A percentile compares a stretch with the other conserved stretches of the same genome.
Evolutionary conservation across 495 filamentous ascomycete species (phyloP).

Genomic region (Penicillium pancosmium): DNA sequence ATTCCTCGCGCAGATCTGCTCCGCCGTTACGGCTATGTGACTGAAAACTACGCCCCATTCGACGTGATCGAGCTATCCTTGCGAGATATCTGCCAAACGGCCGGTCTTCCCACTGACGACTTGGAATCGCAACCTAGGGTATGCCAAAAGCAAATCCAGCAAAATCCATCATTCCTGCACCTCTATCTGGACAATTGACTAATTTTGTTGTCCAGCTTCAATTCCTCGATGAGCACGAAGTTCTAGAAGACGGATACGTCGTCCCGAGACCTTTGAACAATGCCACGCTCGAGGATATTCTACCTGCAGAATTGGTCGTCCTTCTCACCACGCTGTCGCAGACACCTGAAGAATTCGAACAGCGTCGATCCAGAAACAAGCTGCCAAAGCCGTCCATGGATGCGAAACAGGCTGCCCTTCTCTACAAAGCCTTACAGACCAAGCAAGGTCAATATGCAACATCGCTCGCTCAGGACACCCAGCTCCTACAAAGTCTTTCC

Average conservation of each 20-base stretch:
- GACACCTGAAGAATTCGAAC: conserved; percentile 40
- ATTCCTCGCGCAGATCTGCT: conserved; percentile 81
- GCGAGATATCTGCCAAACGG: conserved; percentile 53
- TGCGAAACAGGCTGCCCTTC: conserved; percentile 30
- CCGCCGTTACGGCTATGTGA: conserved; percentile 87
- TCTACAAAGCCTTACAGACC: conserved; percentile 33
- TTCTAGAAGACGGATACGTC: conserved; percentile 60
- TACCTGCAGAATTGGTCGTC: conserved; percentile 52
- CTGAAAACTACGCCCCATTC: conserved; percentile 69
- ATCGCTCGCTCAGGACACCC: conserved; percentile 62
- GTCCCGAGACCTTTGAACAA: conserved; percentile 42
- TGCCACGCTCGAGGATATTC: conserved; percentile 39
- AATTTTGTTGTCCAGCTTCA: conserved; percentile 33
- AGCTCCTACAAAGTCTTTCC: conserved; percentile 45
- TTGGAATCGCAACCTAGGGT: conserved; percentile 48
- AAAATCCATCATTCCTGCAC: conserved; percentile 2
- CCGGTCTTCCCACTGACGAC: conserved; percentile 43
- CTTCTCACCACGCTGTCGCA: conserved; percentile 51
- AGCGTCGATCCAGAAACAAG: conserved; percentile 46
- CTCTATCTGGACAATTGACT: conserved; percentile 11
- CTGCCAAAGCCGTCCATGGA: conserved; percentile 47
- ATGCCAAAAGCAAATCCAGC: conserved; percentile 19
- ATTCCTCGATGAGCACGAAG: conserved; percentile 51
- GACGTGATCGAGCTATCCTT: conserved; percentile 82
- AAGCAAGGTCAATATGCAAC: conserved; percentile 60